Percentiles rank a stretch among this genome's conserved stretches.
Conservation (phyloP, 192 early-diverging fungal genomes). For the Gamsiella multidivaricata region DNA sequence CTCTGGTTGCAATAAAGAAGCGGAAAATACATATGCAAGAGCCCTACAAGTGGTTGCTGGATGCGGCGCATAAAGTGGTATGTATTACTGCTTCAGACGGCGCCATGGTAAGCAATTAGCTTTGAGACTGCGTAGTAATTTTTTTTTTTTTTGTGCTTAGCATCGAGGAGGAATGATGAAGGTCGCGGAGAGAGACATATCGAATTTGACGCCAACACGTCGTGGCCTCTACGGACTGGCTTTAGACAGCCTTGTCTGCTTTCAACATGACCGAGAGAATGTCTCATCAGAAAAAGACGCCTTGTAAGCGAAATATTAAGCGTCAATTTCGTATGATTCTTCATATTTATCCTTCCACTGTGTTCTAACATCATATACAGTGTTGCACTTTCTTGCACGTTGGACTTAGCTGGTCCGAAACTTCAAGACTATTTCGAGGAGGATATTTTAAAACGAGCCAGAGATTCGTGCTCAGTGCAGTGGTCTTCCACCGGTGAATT, state of each 20-base stretch:
- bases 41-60: neutral
- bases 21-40: neutral
- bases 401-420: neutral
- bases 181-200: neutral
- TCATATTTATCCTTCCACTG: neutral
- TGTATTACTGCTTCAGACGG: neutral
- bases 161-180: conserved; percentile 5
- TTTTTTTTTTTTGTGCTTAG: neutral
- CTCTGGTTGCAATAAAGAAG: neutral
- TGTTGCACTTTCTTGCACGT: conserved; percentile 4
- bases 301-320: neutral
- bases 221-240: neutral
- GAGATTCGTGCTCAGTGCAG: neutral
- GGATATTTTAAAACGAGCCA: neutral
- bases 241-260: neutral
- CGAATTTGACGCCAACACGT: conserved; percentile 1
- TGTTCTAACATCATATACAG: neutral
- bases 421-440: neutral
- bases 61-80: neutral
- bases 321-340: neutral
- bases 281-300: neutral
- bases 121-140: neutral
- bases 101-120: neutral
- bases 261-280: conserved; percentile 1
- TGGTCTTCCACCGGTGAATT: neutral